Evolutionary conservation across 2,329 filamentous ascomycete genomes (phyloP).

Genomic region (Colletotrichum tofieldiae): DNA sequence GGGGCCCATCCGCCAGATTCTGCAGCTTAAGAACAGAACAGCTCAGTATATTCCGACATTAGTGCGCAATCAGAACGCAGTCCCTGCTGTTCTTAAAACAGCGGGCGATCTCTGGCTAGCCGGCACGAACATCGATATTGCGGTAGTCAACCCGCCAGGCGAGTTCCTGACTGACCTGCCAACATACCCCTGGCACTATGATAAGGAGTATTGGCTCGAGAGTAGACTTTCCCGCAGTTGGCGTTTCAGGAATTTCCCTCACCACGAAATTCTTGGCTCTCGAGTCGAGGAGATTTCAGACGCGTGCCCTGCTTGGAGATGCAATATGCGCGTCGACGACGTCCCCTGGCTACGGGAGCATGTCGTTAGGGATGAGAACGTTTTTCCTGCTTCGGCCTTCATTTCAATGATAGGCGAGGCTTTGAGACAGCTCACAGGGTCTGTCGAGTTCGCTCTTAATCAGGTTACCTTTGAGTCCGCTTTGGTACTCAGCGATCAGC

Average conservation of each 20-base stretch:
- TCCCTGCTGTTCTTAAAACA: conserved; percentile 27
- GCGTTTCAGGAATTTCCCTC: conserved; percentile 17
- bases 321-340: conserved; percentile 34
- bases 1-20: conserved; percentile 66
- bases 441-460: conserved; percentile 48
- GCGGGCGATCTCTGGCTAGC: conserved; percentile 39
- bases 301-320: conserved; percentile 33
- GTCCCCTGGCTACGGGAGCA: conserved; percentile 32
- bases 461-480: conserved; percentile 51
- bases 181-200: conserved; percentile 32
- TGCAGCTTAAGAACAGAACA: conserved; percentile 51
- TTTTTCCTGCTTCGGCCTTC: conserved; percentile 33
- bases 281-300: conserved; percentile 30
- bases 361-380: not conserved
- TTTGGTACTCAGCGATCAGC: conserved; percentile 49
- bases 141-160: conserved; percentile 15
- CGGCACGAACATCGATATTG: conserved; percentile 20
- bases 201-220: conserved; percentile 32
- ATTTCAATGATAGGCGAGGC: conserved; percentile 38
- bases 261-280: conserved; percentile 37
- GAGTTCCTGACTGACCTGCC: conserved; percentile 29
- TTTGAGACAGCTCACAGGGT: conserved; percentile 19
- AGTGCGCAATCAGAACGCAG: conserved; percentile 18
- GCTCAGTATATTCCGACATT: conserved; percentile 26
- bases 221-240: conserved; percentile 26